These are phyloP conservation scores for Vicia sativa DNA, from an alignment of 306 rosid species.

Conservation along the genomic window DNA sequence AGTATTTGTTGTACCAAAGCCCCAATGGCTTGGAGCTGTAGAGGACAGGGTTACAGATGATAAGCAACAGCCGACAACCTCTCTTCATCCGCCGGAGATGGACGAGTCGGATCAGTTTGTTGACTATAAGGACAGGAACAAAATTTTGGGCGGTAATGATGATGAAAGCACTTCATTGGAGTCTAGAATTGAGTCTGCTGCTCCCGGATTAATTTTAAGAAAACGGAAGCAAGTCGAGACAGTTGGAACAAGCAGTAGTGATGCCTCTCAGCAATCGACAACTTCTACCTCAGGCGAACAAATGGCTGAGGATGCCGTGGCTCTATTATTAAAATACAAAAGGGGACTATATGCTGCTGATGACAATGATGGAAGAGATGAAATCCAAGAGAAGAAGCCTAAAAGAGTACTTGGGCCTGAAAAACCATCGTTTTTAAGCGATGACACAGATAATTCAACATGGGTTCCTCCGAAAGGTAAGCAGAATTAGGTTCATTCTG, in stretches of 20 bases:
- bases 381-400: constrained; percentile 53
- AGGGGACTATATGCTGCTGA: constrained; percentile 62
- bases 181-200: constrained; percentile 73
- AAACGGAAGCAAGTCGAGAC: constrained; percentile 74
- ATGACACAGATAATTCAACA: constrained; percentile 54
- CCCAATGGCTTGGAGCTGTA: constrained; percentile 96
- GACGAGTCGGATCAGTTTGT: constrained; percentile 68
- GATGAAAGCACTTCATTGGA: constrained; percentile 38
- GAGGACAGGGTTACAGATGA: constrained; percentile 51
- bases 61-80: constrained; percentile 44
- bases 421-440: constrained; percentile 76
- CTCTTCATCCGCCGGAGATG: constrained; percentile 38
- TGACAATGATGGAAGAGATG: constrained; percentile 47
- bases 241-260: constrained; percentile 42
- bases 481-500: constrained; percentile 31
- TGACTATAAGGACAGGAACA: constrained; percentile 86
- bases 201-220: constrained; percentile 85
- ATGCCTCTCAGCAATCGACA: constrained; percentile 46
- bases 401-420: constrained; percentile 85
- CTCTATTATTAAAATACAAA: constrained; percentile 76
- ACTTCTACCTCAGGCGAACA: constrained; percentile 60
- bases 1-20: constrained; percentile 60
- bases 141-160: constrained; percentile 50
- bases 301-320: constrained; percentile 91
- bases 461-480: constrained; percentile 97